Conservation (phyloP, 2,329 filamentous ascomycete species). For the Neonectria hederae region DNA sequence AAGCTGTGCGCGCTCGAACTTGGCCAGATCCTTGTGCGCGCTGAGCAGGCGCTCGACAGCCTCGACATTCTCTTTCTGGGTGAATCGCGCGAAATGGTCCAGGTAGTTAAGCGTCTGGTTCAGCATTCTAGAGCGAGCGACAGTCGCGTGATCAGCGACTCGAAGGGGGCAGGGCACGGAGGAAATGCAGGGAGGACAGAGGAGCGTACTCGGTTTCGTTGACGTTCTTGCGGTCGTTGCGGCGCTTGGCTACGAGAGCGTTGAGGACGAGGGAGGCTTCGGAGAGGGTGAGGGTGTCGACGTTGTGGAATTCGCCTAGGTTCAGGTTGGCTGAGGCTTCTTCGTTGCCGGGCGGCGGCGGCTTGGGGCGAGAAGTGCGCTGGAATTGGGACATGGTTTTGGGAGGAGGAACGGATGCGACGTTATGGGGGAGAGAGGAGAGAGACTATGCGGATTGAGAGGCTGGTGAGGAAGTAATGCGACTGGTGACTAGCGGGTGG, state of each 20-base stretch:
- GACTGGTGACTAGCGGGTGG: not conserved
- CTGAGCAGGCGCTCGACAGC: conserved; percentile 90
- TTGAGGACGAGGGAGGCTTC: conserved; percentile 94
- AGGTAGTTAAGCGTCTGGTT: conserved; percentile 92
- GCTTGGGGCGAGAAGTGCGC: conserved; percentile 72
- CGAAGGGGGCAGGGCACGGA: not conserved
- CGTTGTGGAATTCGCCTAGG: conserved; percentile 92
- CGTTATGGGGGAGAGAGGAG: not conserved
- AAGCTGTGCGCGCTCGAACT: conserved; percentile 93
- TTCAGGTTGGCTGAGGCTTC: conserved; percentile 83
- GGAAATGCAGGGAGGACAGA: not conserved
- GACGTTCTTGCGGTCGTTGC: conserved; percentile 81
- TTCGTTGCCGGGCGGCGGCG: conserved; percentile 79
- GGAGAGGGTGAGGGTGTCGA: conserved; percentile 90
- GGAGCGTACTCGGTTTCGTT: conserved; percentile 80
- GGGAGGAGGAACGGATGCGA: not conserved
- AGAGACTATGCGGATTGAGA: not conserved
- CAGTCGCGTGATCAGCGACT: conserved; percentile 19
- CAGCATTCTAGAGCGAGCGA: conserved; percentile 67
- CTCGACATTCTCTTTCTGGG: conserved; percentile 92
- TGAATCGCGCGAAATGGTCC: conserved; percentile 94
- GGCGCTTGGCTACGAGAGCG: conserved; percentile 83
- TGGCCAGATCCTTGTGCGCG: conserved; percentile 80
- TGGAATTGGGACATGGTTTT: conserved; percentile 36
- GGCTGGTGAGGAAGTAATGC: conserved; percentile 3